These are phyloP conservation scores for Leavenworthia alabamica DNA, from an alignment of 345 rosid species.

Conservation along the genomic window DNA sequence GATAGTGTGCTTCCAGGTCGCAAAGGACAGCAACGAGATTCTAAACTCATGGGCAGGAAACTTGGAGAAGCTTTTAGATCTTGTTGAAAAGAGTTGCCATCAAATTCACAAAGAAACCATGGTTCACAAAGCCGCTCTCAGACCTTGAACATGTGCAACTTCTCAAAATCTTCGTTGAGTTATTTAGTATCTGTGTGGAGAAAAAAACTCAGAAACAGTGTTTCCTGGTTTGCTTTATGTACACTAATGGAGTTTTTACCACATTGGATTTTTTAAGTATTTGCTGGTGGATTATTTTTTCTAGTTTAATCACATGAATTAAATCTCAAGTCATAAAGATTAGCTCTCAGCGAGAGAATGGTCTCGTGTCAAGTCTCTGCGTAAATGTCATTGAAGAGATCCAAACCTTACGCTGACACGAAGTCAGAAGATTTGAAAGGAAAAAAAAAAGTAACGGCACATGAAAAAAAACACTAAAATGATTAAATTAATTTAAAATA, in stretches of 20 bases:
- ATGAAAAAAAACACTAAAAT: not conserved
- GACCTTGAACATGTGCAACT: conserved; percentile 10
- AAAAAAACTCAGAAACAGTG: conserved; percentile 3
- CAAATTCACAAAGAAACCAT: conserved; percentile 99
- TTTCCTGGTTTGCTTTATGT: conserved; percentile 17
- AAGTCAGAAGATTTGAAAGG: not conserved
- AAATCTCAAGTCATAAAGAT: not conserved
- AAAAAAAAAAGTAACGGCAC: not conserved
- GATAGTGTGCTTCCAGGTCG: conserved; percentile 73
- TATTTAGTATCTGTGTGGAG: conserved; percentile 16
- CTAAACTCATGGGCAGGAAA: conserved; percentile 87
- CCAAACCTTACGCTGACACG: conserved; percentile 20
- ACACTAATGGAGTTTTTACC: conserved; percentile 22
- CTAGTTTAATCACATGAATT: not conserved
- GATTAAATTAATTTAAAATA: not conserved
- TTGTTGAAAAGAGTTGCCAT: conserved; percentile 98
- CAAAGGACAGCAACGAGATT: conserved; percentile 90
- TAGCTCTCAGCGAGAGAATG: not conserved
- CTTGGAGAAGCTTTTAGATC: conserved; percentile 95
- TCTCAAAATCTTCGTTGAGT: conserved; percentile 13
- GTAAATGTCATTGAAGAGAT: conserved; percentile 8
- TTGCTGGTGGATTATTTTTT: not conserved
- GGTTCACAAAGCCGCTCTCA: conserved; percentile 93
- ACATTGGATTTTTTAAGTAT: not conserved
- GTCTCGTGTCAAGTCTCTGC: not conserved